Evolutionary conservation across 768 basidiomycete species (phyloP), one percentile per base, ranked within the genome.

Genomic region (Gyrodon lividus): DNA sequence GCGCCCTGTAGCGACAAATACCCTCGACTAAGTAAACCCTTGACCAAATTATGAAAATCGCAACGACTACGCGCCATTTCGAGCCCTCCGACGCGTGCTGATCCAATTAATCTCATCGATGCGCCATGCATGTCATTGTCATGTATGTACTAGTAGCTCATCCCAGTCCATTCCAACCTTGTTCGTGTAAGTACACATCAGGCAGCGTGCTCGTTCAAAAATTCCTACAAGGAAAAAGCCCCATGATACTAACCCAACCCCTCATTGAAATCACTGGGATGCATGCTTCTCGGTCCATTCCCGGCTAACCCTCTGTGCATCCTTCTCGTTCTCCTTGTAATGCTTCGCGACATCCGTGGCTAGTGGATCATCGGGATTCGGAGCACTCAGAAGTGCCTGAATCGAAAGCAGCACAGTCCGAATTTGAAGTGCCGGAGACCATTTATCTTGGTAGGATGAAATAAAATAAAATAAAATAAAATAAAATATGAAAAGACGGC

Each of bases 371-470:
- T 96, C 93, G 1, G 97, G 97, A 72, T 99, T 99, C 2, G 97
- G 97, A 1, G 97, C 87, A 56, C 88, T 91, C 38, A 99, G 78
- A 41, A 99, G 77, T n/a, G 97, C 97, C 72, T 99, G 97, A 65
- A 99, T 81, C 35, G 96, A 98, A 45, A 99, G 81, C 51, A 99
- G 77, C 45, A 99, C 97, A 2, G 97, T 99, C 59, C 97, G 87
- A 73, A 99, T 99, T 70, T 99, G 97, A 16, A 99, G 79, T 0
- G 97, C 97, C 17, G 97, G 97, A 9, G 94, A 97, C 97, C 97
- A 99, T 77, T 98, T 98, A 72, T 99, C 97, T 93, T 26, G 38
- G 33, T 35, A 23, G 3, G 22, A 6, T 24, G 7, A 42, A 33
- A n/a, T n/a, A 42, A 20, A 33, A 12, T 31, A 9, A 13, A 31